Base-by-base conservation (phyloP, 257 asterid species). In the Solanum paucissectum region DNA sequence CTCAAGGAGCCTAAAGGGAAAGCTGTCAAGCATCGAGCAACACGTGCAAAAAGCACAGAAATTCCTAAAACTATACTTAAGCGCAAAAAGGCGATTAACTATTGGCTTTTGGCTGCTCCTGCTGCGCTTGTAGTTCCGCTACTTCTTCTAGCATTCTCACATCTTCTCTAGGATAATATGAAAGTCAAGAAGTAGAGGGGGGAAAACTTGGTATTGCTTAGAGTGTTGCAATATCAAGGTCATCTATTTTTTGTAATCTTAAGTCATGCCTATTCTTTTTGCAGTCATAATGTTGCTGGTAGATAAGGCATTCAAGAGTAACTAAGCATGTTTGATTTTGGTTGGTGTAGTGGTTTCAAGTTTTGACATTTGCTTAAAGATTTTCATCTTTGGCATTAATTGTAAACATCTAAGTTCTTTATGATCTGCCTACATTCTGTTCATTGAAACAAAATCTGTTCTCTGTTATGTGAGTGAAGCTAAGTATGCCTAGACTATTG, bases 11-110 rank as follows among this genome's bases (percentile, higher is more conserved):
- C 93, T 14, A 95, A 94, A 89, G 98, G 92, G 85, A 91, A 83
- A 16, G 29, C 77, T 0, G 29, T 90, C 33, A 94, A 93, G 93
- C 89, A 46, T 8, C 94, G 96, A 87, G 87, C 75, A 36, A 32
- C 12, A 5, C 98, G 95, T 34, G 38, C 93, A 4, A 95, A 92
- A 89, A 98, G 94, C 6, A 37, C 84, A 2, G 95, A 94, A 16
- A 95, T 95, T 66, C 98, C 97, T 0, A 97, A 92, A 90, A 91
- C 91, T 71, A 89, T 94, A 74, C 94, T 95, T 38, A 95, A 94
- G 84, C 98, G 98, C 85, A 97, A 94, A 91, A 95, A 97, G 90
- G 92, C 93, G 6, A 91, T 93, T 3, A 95, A 96, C 91, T 94
- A 94, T 68, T 94, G 97, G 98, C 11, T 91, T 25, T 96, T 94